A percentile compares a stretch with the other conserved stretches of the same genome.
These are phyloP conservation scores for Ceratocystis diversiconidia DNA, from an alignment of 2,329 filamentous ascomycete species.

Conservation along the genomic window DNA sequence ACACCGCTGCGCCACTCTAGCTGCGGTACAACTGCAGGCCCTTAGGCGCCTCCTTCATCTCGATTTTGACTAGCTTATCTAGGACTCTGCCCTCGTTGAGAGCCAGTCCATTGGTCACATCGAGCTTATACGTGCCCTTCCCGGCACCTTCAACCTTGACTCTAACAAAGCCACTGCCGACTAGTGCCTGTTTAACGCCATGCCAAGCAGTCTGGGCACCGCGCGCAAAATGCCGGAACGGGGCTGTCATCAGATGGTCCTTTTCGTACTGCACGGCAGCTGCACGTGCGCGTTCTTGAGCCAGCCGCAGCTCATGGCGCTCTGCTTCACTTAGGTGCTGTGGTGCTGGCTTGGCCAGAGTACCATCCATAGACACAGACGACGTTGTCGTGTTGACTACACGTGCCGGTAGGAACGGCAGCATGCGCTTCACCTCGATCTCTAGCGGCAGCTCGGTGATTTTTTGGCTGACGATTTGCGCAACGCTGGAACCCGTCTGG, in stretches of 20 bases:
- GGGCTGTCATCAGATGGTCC: conserved; percentile 42
- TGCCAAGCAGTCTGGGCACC: conserved; percentile 30
- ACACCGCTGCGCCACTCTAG: neutral
- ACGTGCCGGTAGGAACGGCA: conserved; percentile 35
- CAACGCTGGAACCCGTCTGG: conserved; percentile 17
- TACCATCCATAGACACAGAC: conserved; percentile 26
- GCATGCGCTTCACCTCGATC: conserved; percentile 35
- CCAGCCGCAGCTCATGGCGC: conserved; percentile 24
- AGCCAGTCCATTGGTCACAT: conserved; percentile 42
- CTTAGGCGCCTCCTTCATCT: conserved; percentile 8
- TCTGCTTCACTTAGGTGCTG: conserved; percentile 27
- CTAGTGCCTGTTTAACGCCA: conserved; percentile 37
- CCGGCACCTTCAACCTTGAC: conserved; percentile 29
- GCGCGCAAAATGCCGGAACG: conserved; percentile 37
- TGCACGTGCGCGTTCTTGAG: conserved; percentile 28
- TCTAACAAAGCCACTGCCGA: conserved; percentile 41
- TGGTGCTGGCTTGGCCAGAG: conserved; percentile 27
- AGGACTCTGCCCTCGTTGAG: conserved; percentile 45
- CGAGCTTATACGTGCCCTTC: conserved; percentile 40
- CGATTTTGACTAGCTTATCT: conserved; percentile 35
- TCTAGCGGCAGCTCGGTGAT: conserved; percentile 34
- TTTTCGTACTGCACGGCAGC: conserved; percentile 37
- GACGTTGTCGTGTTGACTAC: conserved; percentile 28
- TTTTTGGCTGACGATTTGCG: conserved; percentile 19
- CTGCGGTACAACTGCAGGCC: conserved; percentile 15